These are phyloP conservation scores for Emydomyces testavorans DNA, from an alignment of 2,329 filamentous ascomycete species.

Conservation along the genomic window DNA sequence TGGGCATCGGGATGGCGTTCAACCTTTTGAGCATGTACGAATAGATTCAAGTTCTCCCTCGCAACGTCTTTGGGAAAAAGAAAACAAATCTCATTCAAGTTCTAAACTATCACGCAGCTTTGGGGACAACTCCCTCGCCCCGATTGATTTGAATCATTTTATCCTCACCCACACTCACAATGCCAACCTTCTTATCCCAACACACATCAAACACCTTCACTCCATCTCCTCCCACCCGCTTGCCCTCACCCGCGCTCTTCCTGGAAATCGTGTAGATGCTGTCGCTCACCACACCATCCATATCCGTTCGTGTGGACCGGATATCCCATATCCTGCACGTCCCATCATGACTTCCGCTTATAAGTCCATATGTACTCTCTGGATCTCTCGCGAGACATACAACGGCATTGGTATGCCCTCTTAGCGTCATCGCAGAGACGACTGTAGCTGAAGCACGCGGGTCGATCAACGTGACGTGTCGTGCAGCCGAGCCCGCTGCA, in stretches of 20 bases:
- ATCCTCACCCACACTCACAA: conserved; percentile 86
- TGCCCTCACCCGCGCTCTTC: conserved; percentile 55
- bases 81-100: conserved; percentile 19
- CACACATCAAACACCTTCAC: conserved; percentile 79
- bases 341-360: conserved; percentile 82
- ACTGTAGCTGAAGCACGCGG: conserved; percentile 65
- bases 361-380: conserved; percentile 66
- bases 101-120: conserved; percentile 19
- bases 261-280: conserved; percentile 67
- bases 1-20: conserved; percentile 10
- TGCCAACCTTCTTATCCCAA: conserved; percentile 78
- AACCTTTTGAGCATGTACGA: conserved; percentile 4
- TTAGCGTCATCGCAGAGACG: conserved; percentile 77
- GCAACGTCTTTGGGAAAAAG: background rate
- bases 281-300: conserved; percentile 51
- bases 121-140: conserved; percentile 41
- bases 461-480: conserved; percentile 88
- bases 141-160: conserved; percentile 88
- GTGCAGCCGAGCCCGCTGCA: conserved; percentile 67
- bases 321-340: conserved; percentile 93
- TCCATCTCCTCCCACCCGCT: conserved; percentile 62
- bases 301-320: conserved; percentile 52
- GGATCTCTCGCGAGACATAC: conserved; percentile 49
- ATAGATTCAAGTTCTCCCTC: background rate
- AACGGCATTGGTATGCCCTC: conserved; percentile 70